Evolutionary conservation across 2,329 filamentous ascomycete genomes (phyloP).

Genomic region (Aspergillus ochraceus): DNA sequence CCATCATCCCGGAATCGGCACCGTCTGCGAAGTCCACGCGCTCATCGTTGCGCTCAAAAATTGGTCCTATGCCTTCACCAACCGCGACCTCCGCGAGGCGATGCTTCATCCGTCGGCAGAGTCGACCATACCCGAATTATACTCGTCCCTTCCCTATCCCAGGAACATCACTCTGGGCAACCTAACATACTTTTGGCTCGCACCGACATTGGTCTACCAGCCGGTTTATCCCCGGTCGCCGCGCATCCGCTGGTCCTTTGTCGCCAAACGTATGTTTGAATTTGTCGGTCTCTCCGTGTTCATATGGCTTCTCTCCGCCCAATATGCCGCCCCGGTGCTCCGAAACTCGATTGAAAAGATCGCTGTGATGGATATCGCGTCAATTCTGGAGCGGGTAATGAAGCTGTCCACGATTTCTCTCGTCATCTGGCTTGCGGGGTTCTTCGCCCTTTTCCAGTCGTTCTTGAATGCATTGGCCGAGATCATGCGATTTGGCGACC

Average conservation of each 20-base stretch:
- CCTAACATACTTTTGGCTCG: constrained; percentile 96
- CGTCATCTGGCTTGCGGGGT: constrained; percentile 95
- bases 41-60: constrained; percentile 96
- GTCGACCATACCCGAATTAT: constrained; percentile 75
- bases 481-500: constrained; percentile 83
- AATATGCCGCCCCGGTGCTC: constrained; percentile 89
- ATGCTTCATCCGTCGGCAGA: constrained; percentile 74
- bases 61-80: constrained; percentile 93
- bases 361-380: constrained; percentile 72
- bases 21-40: constrained; percentile 84
- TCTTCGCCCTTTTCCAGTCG: constrained; percentile 95
- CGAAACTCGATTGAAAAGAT: constrained; percentile 89
- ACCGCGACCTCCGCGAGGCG: constrained; percentile 89
- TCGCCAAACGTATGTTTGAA: constrained; percentile 78
- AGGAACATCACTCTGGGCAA: constrained; percentile 86
- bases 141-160: constrained; percentile 81
- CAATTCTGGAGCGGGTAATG: constrained; percentile 84
- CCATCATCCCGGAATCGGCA: constrained; percentile 90
- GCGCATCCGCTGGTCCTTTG: constrained; percentile 82
- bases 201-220: constrained; percentile 93
- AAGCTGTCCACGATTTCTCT: constrained; percentile 95
- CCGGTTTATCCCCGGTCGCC: constrained; percentile 88
- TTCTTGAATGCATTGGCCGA: constrained; percentile 90
- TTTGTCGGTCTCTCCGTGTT: constrained; percentile 76
- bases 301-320: constrained; percentile 92